Base-by-base conservation (phyloP, 495 filamentous ascomycete genomes). In the Penicillium lividum region DNA sequence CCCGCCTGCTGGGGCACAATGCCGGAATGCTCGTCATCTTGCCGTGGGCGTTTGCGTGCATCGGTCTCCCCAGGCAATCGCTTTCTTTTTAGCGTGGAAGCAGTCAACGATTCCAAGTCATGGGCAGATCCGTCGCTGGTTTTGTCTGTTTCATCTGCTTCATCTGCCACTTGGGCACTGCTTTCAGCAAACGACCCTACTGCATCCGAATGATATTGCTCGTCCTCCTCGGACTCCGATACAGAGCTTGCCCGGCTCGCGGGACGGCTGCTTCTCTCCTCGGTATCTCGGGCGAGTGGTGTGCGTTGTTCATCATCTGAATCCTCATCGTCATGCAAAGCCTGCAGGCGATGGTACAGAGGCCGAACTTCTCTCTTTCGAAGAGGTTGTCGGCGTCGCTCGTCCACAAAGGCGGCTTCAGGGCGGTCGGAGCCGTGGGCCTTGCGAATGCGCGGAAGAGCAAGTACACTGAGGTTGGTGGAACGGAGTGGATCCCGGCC, bases 201-300 rank as follows among this genome's bases (percentile, higher is more conserved):
- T 4, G 51, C 34, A 38, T 72, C 70, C 22, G 78, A 68, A 29
- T 58, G 65, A 51, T 66, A 85, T 13, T 79, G 87, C 30, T 91
- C 85, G 38, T 80, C 76, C 59, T 79, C 81, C 59, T 91, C 89
- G 18, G 81, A 85, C 2, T 71, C 79, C 25, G 87, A 86, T 31
- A 86, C 84, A 30, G 85, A 84, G 63, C 86, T 89, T 79, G 90
- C 84, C 10, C 89, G 87, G 68, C 92, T 96, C 11, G 86, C 76
- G 15, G 91, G 87, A 16, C 90, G 80, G 56, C 91, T 95, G 47
- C 93, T 92, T 49, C 85, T 84, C 56, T 94, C 91, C 66, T 93
- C 90, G 0, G 87, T 91, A 62, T 94, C 90, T 48, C 85, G 76
- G 7, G 80, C 82, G 27, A 87, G 69, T 30, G 89, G 87, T 18